phyloP scores from a whole-genome alignment of 106 monocot species.

The Allium cepa region DNA sequence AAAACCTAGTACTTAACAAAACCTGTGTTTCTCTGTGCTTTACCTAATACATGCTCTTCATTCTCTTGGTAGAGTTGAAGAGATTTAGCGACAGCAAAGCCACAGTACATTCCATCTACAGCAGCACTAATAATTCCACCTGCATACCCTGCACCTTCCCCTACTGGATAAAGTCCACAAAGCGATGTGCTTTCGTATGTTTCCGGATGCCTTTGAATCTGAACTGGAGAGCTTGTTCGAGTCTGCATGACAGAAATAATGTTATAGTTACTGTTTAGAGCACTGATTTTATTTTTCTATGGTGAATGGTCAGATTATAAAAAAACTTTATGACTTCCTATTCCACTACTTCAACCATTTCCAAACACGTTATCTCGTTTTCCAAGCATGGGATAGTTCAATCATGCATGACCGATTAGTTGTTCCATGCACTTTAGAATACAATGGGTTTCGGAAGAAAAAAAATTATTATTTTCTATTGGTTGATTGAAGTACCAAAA shows the following conservation, averaged over 20 bases:
- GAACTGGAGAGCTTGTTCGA: conserved; percentile 80
- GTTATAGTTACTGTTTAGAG: no score
- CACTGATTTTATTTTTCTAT: no score
- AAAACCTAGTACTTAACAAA: conserved; percentile 61
- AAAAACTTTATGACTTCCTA: no score
- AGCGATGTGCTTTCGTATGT: conserved; percentile 82
- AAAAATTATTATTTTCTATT: no score
- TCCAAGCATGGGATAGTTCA: no score
- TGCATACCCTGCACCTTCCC: conserved; percentile 96
- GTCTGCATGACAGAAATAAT: conserved; percentile 44
- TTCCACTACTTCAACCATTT: no score
- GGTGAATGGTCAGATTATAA: no score
- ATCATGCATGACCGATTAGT: no score
- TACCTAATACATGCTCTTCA: conserved; percentile 55
- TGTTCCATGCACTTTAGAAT: no score
- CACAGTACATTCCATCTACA: conserved; percentile 92
- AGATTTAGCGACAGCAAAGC: conserved; percentile 75
- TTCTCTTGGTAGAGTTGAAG: conserved; percentile 44
- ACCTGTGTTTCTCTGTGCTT: conserved; percentile 59
- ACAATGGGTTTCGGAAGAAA: no score
- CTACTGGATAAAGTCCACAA: conserved; percentile 69
- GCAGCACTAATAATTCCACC: conserved; percentile 94
- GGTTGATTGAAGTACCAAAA: no score
- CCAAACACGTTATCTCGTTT: no score
- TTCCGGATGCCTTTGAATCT: conserved; percentile 49